Evolutionary conservation across 257 asterid species (phyloP).

Genomic region (Cynanchum wilfordii): DNA sequence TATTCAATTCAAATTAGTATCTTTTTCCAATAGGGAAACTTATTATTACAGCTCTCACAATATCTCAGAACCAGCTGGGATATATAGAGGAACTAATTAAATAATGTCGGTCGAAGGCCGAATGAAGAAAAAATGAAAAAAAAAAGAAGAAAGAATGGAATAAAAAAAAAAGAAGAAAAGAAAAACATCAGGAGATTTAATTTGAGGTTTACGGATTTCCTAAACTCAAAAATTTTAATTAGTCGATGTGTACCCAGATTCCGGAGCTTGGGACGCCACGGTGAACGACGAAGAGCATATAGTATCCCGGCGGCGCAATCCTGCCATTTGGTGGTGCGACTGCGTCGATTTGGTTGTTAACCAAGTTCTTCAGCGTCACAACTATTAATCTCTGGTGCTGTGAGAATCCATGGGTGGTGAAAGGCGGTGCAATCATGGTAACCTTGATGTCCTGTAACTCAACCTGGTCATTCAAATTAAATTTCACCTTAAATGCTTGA

Average conservation of each 20-base stretch:
- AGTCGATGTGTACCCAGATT: conserved; percentile 62
- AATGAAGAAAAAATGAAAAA: too few relatives aligned
- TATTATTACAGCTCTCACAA: too few relatives aligned
- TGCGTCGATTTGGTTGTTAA: conserved; percentile 25
- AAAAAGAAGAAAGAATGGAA: too few relatives aligned
- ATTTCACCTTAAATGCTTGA: conserved; percentile 19
- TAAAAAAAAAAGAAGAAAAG: background rate
- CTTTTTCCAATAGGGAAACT: too few relatives aligned
- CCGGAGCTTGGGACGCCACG: conserved; percentile 76
- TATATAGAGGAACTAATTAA: too few relatives aligned
- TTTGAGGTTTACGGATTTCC: background rate
- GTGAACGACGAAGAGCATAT: conserved; percentile 66
- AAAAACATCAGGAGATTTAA: too few relatives aligned
- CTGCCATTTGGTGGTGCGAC: conserved; percentile 67
- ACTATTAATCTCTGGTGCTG: conserved; percentile 69
- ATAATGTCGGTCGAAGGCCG: too few relatives aligned
- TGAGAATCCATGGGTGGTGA: conserved; percentile 92
- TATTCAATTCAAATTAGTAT: too few relatives aligned
- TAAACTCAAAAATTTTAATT: background rate
- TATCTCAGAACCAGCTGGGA: too few relatives aligned
- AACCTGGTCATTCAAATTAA: conserved; percentile 12
- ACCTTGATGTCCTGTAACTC: conserved; percentile 35
- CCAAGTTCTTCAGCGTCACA: conserved; percentile 33
- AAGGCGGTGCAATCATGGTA: conserved; percentile 80
- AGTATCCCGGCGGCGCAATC: conserved; percentile 80